phyloP scores from a whole-genome alignment of 2,329 filamentous ascomycete species.

The Microascus cirrosus region DNA sequence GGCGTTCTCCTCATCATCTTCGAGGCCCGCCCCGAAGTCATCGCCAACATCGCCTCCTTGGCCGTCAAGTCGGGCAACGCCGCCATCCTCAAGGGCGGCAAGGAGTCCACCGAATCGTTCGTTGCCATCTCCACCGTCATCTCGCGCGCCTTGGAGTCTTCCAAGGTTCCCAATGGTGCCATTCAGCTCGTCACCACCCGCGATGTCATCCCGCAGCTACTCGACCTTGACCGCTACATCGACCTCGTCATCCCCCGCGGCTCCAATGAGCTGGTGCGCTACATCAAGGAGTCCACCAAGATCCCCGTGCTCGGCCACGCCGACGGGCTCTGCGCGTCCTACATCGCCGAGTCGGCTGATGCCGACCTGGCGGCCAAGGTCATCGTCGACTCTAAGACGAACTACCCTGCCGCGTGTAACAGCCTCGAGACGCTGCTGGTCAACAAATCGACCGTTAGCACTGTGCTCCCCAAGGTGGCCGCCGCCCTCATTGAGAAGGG shows the following conservation, averaged over 20 bases:
- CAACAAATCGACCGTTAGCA: conserved; percentile 56
- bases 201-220: conserved; percentile 79
- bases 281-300: conserved; percentile 81
- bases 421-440: conserved; percentile 85
- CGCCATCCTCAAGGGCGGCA: conserved; percentile 92
- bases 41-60: conserved; percentile 92
- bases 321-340: conserved; percentile 83
- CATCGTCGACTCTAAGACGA: conserved; percentile 83
- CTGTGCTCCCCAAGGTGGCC: conserved; percentile 61
- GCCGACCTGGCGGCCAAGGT: conserved; percentile 60
- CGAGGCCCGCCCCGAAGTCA: conserved; percentile 93
- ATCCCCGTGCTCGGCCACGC: conserved; percentile 96
- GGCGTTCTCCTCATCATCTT: conserved; percentile 98
- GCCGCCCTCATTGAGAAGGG: conserved; percentile 62
- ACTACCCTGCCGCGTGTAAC: conserved; percentile 94
- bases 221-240: conserved; percentile 76
- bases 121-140: conserved; percentile 80
- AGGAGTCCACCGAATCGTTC: conserved; percentile 94
- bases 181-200: conserved; percentile 91
- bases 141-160: conserved; percentile 60
- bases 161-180: conserved; percentile 70
- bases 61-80: conserved; percentile 97
- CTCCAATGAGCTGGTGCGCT: conserved; percentile 79
- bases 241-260: conserved; percentile 92
- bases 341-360: conserved; percentile 72